Conservation (phyloP, 345 rosid genomes). For the Acer campestre region DNA sequence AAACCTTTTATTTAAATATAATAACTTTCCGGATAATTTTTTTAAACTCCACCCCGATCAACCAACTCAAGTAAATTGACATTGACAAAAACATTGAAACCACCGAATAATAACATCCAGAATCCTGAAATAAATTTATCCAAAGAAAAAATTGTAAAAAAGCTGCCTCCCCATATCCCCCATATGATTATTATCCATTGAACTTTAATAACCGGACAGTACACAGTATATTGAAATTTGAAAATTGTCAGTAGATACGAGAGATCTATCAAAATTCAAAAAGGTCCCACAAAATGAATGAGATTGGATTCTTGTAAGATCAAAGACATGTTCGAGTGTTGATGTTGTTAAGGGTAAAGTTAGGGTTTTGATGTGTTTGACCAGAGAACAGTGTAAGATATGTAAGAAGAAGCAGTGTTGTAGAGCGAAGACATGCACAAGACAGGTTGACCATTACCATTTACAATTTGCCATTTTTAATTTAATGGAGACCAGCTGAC, state of each 20-base stretch:
- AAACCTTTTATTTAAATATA: too few relatives aligned
- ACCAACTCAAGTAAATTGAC: neutral
- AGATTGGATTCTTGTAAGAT: neutral
- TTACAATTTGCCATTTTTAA: neutral
- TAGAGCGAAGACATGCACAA: neutral
- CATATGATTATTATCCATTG: neutral
- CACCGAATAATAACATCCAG: too few relatives aligned
- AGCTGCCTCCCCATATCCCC: neutral
- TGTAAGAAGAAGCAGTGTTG: neutral
- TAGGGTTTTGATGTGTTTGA: neutral
- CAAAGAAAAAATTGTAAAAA: neutral
- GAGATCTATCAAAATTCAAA: neutral
- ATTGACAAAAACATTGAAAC: too few relatives aligned
- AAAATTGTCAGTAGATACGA: neutral
- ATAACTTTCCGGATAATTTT: too few relatives aligned
- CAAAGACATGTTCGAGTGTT: neutral
- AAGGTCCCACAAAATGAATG: slow-evolving; percentile 1
- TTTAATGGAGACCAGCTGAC: slow-evolving; percentile 9
- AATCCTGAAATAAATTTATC: neutral
- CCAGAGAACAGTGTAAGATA: neutral
- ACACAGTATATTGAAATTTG: too few relatives aligned
- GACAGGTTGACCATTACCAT: neutral
- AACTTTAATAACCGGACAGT: neutral
- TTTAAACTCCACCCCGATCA: too few relatives aligned
- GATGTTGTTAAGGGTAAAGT: too few relatives aligned